Conservation (phyloP, 345 rosid genomes). For the Lagerstroemia speciosa region DNA sequence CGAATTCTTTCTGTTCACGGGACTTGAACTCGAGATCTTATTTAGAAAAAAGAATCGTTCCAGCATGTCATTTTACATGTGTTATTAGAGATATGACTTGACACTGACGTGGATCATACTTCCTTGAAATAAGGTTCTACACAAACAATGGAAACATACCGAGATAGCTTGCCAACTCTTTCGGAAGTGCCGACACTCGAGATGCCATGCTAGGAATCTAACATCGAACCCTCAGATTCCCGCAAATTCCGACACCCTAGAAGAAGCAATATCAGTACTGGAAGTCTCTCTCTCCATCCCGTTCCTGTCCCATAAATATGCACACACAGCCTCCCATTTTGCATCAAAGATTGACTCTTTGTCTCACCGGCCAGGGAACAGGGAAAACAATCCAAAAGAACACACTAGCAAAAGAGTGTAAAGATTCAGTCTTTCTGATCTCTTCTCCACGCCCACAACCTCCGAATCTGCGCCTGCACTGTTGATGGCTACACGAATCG, state of each 20-base stretch:
- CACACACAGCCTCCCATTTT: not conserved
- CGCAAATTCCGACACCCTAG: too few relatives aligned
- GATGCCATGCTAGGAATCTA: too few relatives aligned
- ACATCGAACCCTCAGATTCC: too few relatives aligned
- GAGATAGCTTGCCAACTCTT: not conserved
- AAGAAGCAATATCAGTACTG: too few relatives aligned
- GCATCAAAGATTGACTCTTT: conserved; percentile 4
- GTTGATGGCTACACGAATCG: not conserved
- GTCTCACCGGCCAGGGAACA: not conserved
- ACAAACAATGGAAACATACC: not conserved
- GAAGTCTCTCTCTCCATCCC: not conserved
- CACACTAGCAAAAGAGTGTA: not conserved
- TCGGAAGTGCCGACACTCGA: too few relatives aligned
- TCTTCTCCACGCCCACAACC: not conserved
- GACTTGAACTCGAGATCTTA: too few relatives aligned
- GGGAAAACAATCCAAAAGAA: too few relatives aligned
- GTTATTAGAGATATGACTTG: not conserved
- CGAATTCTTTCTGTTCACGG: too few relatives aligned
- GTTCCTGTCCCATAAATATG: not conserved
- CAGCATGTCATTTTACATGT: too few relatives aligned
- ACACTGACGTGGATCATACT: not conserved
- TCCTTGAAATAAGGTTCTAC: too few relatives aligned
- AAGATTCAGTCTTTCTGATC: not conserved
- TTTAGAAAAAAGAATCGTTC: too few relatives aligned
- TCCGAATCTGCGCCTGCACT: not conserved